Conservation (phyloP, 2,329 filamentous ascomycete species). For the Neofusicoccum laricinum region DNA sequence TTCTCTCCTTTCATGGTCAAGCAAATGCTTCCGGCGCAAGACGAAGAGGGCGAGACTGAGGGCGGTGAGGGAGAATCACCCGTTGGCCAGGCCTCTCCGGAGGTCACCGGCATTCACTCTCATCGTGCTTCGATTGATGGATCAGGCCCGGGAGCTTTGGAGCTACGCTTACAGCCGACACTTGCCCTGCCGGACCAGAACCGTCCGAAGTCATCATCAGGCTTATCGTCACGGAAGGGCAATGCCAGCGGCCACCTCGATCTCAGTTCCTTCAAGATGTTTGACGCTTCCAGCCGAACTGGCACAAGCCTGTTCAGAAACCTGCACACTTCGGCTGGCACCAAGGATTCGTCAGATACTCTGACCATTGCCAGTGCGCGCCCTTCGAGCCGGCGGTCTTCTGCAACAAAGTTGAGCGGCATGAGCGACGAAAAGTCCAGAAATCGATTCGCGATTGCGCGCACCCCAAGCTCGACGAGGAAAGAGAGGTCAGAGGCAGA, state of each 20-base stretch:
- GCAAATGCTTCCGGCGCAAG: constrained; percentile 46
- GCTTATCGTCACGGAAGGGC: neutral
- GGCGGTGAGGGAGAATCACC: constrained; percentile 29
- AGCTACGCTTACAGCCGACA: constrained; percentile 79
- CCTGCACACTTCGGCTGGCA: constrained; percentile 29
- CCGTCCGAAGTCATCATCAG: constrained; percentile 27
- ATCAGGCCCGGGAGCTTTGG: constrained; percentile 70
- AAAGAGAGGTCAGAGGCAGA: constrained; percentile 65
- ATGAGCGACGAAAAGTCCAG: constrained; percentile 25
- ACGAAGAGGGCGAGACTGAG: constrained; percentile 49
- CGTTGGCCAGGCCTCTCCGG: constrained; percentile 5
- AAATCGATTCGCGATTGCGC: constrained; percentile 37
- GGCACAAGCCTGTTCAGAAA: constrained; percentile 30
- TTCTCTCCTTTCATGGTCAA: constrained; percentile 62
- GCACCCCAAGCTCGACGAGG: constrained; percentile 37
- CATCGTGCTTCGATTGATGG: constrained; percentile 21
- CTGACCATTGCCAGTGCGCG: constrained; percentile 23
- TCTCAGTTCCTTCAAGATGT: constrained; percentile 25
- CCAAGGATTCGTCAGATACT: constrained; percentile 17
- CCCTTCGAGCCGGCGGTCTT: constrained; percentile 29
- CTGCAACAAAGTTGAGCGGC: constrained; percentile 25
- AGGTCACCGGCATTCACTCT: constrained; percentile 8
- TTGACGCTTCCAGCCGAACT: constrained; percentile 26
- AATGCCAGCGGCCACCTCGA: neutral
- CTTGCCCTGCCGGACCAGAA: constrained; percentile 54